A percentile compares a stretch with the other conserved stretches of the same genome.
phyloP scores from a whole-genome alignment of 1,284 basidiomycete species.

The Rhodotorula glutinis region DNA sequence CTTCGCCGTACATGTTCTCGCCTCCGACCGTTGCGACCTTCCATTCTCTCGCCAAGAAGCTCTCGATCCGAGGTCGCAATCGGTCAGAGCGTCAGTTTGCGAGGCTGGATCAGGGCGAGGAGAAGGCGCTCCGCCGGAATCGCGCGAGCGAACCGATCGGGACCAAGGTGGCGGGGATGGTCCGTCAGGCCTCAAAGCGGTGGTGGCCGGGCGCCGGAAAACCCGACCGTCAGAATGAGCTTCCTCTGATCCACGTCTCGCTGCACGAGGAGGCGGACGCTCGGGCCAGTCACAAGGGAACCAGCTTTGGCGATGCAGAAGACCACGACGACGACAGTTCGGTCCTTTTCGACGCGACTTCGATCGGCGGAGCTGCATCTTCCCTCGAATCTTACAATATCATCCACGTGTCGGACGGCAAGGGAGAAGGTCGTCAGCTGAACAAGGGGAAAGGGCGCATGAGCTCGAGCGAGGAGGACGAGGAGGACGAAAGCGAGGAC shows the following conservation, averaged over 20 bases:
- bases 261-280: not conserved
- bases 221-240: not conserved
- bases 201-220: no score
- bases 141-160: not conserved
- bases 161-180: no score
- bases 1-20: not conserved
- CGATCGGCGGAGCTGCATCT: not conserved
- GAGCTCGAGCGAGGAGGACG: slow-evolving; percentile 11
- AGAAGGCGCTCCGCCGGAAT: not conserved
- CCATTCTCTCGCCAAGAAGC: not conserved
- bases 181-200: not conserved
- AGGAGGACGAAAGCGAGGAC: slow-evolving; percentile 47
- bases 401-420: not conserved
- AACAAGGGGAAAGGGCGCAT: not conserved
- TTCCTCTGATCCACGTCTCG: not conserved
- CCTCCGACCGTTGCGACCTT: not conserved
- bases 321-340: not conserved
- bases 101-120: not conserved
- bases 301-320: not conserved
- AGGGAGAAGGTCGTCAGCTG: not conserved
- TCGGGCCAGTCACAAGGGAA: not conserved
- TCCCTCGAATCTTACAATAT: not conserved
- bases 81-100: not conserved
- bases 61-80: not conserved
- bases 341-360: not conserved